These are phyloP conservation scores for Myxozyma melibiosi DNA, from an alignment of 805 yeast genomes.

Conservation along the genomic window DNA sequence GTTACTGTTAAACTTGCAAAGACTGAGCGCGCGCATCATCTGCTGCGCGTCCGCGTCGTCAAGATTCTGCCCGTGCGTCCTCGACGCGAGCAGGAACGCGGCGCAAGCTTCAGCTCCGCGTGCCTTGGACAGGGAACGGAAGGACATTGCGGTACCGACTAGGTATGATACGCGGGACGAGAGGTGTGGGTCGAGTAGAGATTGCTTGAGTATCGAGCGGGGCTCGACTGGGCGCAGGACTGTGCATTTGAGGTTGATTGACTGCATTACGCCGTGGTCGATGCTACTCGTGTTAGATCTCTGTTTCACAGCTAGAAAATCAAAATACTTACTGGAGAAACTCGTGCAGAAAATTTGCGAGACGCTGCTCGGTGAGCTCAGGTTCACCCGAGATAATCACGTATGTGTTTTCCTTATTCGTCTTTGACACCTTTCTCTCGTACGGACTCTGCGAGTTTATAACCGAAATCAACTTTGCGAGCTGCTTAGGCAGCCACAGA, in stretches of 20 bases:
- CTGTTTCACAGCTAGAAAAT: background rate
- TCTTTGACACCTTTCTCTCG: conserved; percentile 7
- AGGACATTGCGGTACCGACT: conserved; percentile 17
- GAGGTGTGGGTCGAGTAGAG: conserved; percentile 7
- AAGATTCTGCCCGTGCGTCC: background rate
- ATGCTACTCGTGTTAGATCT: conserved; percentile 5
- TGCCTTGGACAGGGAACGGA: conserved; percentile 11
- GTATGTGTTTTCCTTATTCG: background rate
- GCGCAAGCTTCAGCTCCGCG: conserved; percentile 11
- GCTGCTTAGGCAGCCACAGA: conserved; percentile 20
- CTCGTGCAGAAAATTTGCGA: conserved; percentile 16
- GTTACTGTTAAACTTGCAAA: conserved; percentile 13
- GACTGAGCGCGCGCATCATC: conserved; percentile 22
- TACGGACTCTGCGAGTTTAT: conserved; percentile 20
- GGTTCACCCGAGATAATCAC: conserved; percentile 14
- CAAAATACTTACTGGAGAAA: conserved; percentile 9
- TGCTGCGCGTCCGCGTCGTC: conserved; percentile 23
- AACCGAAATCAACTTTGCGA: conserved; percentile 10
- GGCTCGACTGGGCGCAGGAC: conserved; percentile 18
- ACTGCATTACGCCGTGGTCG: conserved; percentile 25
- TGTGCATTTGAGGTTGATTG: conserved; percentile 10
- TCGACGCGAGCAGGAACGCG: conserved; percentile 19
- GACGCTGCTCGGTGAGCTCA: conserved; percentile 16
- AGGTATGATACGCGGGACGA: conserved; percentile 17
- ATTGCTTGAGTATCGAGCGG: background rate